Base-by-base conservation (phyloP, 805 yeast species). In the Cephaloascus fragrans region DNA sequence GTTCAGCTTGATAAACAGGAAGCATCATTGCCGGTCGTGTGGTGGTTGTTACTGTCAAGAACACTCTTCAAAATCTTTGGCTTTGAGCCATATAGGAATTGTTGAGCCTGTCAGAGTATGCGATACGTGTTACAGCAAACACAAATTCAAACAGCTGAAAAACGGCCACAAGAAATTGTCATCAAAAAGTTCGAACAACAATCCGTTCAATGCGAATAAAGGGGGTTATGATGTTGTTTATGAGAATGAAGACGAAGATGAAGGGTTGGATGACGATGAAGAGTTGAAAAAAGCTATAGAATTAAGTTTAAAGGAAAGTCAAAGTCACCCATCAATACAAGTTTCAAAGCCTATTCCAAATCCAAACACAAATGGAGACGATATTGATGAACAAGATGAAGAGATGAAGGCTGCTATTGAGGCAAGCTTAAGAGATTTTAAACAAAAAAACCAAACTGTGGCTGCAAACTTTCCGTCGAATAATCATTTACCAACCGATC, bases 11-110 rank as follows among this genome's bases (percentile, higher is more conserved):
- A 64, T 89, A 43, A 88, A 85, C 56, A 72, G 98, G 52, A 88
- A 90, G 56, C 98, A 93, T 57, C 98, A 93, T 60, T 93, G 98
- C 59, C 73, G 98, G 39, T 83, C 95, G 38, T 93, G 98, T 62
- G 98, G 98, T 18, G 97, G 97, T 3, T 96, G 87, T 0, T 90
- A 73, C 53, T 80, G 95, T 57, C 89, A 84, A 46, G 71, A 75
- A 4, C 95, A 94, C 58, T 86, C 97, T n/a, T 64, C 81, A 2
- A 76, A 84, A 47, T 67, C 58, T 37, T 65, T 79, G 26, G 80
- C 89, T 8, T 64, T 93, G 40, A 90, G 94, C 0, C 80, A 82
- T 35, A 68, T 86, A 37, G 98, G 98, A 0, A 86, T 93, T 32
- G 75, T 76, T 46, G 86, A 83, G 39, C 86, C 94, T 0, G 97